These are phyloP conservation scores for Zygosaccharomyces pseudobailii DNA, from an alignment of 1,139 yeast species.

Conservation along the genomic window DNA sequence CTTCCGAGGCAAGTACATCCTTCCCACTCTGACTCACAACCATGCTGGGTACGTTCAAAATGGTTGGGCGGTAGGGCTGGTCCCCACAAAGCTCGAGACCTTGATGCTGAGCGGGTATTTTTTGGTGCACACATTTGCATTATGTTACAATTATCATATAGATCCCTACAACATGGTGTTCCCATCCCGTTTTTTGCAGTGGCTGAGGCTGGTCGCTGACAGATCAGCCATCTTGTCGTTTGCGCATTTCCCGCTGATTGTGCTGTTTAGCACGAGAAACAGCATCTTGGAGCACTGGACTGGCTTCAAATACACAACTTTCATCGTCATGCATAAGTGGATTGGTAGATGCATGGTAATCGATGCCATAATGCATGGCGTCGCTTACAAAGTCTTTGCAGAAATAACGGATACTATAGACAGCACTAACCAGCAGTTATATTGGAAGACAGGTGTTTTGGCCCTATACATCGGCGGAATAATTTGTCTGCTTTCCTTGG, in stretches of 20 bases:
- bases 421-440: constrained; percentile 12
- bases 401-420: constrained; percentile 10
- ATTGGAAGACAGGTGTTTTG: constrained; percentile 51
- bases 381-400: constrained; percentile 39
- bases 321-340: constrained; percentile 62
- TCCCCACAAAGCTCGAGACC: constrained; percentile 54
- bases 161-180: constrained; percentile 43
- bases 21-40: constrained; percentile 16
- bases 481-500: constrained; percentile 45
- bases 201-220: constrained; percentile 37
- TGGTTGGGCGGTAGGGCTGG: constrained; percentile 15
- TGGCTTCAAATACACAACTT: constrained; percentile 59
- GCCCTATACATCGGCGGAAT: constrained; percentile 41
- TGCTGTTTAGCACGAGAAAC: constrained; percentile 59
- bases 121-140: constrained; percentile 41
- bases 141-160: constrained; percentile 37
- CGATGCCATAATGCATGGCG: constrained; percentile 44
- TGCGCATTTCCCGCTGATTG: constrained; percentile 46
- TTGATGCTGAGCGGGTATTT: constrained; percentile 46
- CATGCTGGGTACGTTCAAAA: constrained; percentile 16
- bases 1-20: constrained; percentile 15
- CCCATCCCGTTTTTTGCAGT: constrained; percentile 39
- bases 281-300: constrained; percentile 58
- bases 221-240: constrained; percentile 52
- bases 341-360: constrained; percentile 44